Conservation (phyloP, 495 filamentous ascomycete genomes). For the Aspergillus asperescens region DNA sequence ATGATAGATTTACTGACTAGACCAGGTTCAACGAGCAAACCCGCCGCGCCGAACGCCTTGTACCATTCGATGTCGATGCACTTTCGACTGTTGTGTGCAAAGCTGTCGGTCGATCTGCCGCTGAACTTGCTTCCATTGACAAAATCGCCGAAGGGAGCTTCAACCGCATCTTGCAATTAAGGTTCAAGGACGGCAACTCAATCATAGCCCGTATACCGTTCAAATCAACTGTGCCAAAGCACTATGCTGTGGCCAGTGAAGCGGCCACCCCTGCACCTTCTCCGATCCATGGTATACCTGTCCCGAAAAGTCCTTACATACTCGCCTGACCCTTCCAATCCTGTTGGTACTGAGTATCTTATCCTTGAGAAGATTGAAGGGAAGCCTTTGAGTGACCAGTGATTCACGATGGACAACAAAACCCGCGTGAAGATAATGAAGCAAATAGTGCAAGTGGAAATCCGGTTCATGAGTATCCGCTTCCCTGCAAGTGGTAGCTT, state of each 20-base stretch:
- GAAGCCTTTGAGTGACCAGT: constrained; percentile 19
- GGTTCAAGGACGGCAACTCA: constrained; percentile 17
- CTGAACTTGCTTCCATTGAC: constrained; percentile 11
- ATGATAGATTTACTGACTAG: too few relatives aligned
- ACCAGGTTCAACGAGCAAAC: not conserved
- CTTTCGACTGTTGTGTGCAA: not conserved
- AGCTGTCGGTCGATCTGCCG: not conserved
- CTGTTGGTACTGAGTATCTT: constrained; percentile 26
- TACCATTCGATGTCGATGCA: not conserved
- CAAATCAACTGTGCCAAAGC: constrained; percentile 21
- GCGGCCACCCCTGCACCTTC: constrained; percentile 32
- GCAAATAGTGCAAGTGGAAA: constrained; percentile 27
- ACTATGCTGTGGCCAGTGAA: constrained; percentile 30
- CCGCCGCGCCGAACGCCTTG: not conserved
- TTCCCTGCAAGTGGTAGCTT: constrained; percentile 32
- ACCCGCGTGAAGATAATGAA: constrained; percentile 24
- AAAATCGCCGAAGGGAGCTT: constrained; percentile 31
- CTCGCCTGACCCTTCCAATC: too few relatives aligned
- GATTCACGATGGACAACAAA: constrained; percentile 23
- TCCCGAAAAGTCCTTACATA: too few relatives aligned
- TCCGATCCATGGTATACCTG: constrained; percentile 19
- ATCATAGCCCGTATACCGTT: constrained; percentile 26
- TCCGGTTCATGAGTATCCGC: constrained; percentile 19
- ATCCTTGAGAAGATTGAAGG: constrained; percentile 25
- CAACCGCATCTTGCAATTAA: constrained; percentile 23